Percentiles rank a stretch among this genome's conserved stretches.
These are phyloP conservation scores for Pochonia chlamydosporia DNA, from an alignment of 2,329 filamentous ascomycete genomes.

Conservation along the genomic window DNA sequence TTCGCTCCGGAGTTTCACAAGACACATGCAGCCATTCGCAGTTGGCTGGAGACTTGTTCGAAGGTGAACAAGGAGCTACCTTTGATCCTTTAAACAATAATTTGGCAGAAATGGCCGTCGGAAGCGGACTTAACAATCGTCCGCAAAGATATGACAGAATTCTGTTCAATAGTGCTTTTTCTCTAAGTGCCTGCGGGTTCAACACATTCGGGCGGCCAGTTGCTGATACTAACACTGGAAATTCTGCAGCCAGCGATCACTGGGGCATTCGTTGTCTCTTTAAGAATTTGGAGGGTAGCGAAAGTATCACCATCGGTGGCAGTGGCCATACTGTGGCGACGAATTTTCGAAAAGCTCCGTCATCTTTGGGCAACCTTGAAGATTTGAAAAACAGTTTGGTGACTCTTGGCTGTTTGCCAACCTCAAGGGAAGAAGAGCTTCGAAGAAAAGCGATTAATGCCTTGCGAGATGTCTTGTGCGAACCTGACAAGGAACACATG, in stretches of 20 bases:
- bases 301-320: not conserved
- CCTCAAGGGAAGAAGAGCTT: slow-evolving; percentile 30
- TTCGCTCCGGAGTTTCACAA: slow-evolving; percentile 36
- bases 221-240: not conserved
- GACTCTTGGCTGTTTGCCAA: slow-evolving; percentile 38
- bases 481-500: slow-evolving; percentile 17
- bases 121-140: slow-evolving; percentile 40
- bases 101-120: slow-evolving; percentile 46
- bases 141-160: slow-evolving; percentile 64
- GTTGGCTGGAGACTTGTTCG: slow-evolving; percentile 30
- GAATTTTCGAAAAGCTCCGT: slow-evolving; percentile 21
- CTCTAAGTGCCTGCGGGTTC: slow-evolving; percentile 32
- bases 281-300: slow-evolving; percentile 2
- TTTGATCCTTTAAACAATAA: slow-evolving; percentile 55
- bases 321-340: slow-evolving; percentile 17
- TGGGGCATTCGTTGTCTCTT: slow-evolving; percentile 49
- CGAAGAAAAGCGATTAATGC: slow-evolving; percentile 39
- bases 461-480: slow-evolving; percentile 36
- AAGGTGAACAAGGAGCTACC: slow-evolving; percentile 60
- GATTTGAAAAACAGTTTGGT: slow-evolving; percentile 33
- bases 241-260: slow-evolving; percentile 44
- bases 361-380: slow-evolving; percentile 23
- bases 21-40: slow-evolving; percentile 17
- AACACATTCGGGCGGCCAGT: slow-evolving; percentile 48
- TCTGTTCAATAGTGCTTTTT: slow-evolving; percentile 41